These are phyloP conservation scores for Aspergillus sclerotiicarbonarius DNA, from an alignment of 495 filamentous ascomycete species.

Conservation along the genomic window DNA sequence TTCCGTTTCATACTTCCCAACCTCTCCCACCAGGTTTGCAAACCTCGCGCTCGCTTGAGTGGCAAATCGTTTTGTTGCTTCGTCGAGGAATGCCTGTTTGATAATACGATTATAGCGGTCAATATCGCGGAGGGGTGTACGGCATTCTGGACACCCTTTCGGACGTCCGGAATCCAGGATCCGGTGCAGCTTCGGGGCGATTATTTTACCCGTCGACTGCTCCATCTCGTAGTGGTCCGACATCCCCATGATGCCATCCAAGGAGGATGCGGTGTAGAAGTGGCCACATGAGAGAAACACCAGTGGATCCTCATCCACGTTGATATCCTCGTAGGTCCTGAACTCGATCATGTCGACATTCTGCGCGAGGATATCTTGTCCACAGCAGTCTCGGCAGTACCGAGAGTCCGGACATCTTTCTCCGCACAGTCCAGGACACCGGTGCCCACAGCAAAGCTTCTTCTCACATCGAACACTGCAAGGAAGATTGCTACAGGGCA, in stretches of 20 bases:
- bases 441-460: constrained; percentile 58
- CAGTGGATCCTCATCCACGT: constrained; percentile 53
- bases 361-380: constrained; percentile 16
- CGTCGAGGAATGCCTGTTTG: constrained; percentile 13
- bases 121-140: constrained; percentile 14
- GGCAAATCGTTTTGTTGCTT: constrained; percentile 18
- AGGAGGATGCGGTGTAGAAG: constrained; percentile 51
- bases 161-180: background rate
- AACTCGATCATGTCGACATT: constrained; percentile 51
- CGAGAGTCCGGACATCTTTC: constrained; percentile 52
- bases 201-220: background rate
- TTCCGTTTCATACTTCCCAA: background rate
- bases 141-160: constrained; percentile 16
- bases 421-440: constrained; percentile 60
- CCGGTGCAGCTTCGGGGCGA: constrained; percentile 2
- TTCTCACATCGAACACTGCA: constrained; percentile 47
- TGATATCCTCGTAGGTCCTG: constrained; percentile 48
- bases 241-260: constrained; percentile 63
- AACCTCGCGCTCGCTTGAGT: background rate
- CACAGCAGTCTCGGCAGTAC: constrained; percentile 54
- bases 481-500: constrained; percentile 54
- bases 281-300: constrained; percentile 63
- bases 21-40: background rate
- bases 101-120: constrained; percentile 16
- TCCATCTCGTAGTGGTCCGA: constrained; percentile 44